phyloP scores from a whole-genome alignment of 306 rosid genomes.

The Gillenia trifoliata region DNA sequence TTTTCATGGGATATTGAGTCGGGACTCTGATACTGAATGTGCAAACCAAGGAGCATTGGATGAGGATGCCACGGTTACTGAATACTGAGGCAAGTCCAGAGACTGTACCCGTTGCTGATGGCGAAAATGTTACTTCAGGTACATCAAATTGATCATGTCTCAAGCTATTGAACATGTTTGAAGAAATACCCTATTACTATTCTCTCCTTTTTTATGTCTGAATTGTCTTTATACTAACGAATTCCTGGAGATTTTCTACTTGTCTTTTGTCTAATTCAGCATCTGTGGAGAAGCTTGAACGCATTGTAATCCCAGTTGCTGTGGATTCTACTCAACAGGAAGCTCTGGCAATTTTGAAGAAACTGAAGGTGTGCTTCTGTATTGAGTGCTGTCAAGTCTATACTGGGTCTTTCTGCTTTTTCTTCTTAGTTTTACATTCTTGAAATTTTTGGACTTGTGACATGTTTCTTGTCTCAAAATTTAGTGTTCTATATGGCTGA shows the following conservation, averaged over 20 bases:
- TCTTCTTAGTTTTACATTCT: neutral
- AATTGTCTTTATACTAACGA: neutral
- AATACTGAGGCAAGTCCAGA: constrained; percentile 31
- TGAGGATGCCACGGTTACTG: constrained; percentile 15
- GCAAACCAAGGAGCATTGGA: constrained; percentile 20
- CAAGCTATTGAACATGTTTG: neutral
- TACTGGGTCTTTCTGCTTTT: neutral
- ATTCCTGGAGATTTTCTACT: neutral
- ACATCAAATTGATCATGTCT: neutral
- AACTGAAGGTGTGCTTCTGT: constrained; percentile 64
- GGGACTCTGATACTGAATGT: constrained; percentile 9
- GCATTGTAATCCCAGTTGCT: constrained; percentile 47
- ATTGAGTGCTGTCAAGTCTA: neutral
- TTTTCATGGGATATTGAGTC: constrained; percentile 36
- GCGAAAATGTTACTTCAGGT: constrained; percentile 37
- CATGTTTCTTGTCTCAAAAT: neutral
- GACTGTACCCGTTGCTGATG: constrained; percentile 11
- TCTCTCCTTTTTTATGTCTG: neutral
- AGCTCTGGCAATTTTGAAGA: constrained; percentile 63
- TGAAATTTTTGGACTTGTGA: neutral
- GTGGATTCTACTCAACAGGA: constrained; percentile 80
- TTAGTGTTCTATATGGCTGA: constrained; percentile 7
- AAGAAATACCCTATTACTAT: neutral
- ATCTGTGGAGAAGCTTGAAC: constrained; percentile 42
- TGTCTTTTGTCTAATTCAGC: constrained; percentile 22